These are phyloP conservation scores for Gnetum montanum DNA, from an alignment of 75 land plant genomes.

Conservation along the genomic window DNA sequence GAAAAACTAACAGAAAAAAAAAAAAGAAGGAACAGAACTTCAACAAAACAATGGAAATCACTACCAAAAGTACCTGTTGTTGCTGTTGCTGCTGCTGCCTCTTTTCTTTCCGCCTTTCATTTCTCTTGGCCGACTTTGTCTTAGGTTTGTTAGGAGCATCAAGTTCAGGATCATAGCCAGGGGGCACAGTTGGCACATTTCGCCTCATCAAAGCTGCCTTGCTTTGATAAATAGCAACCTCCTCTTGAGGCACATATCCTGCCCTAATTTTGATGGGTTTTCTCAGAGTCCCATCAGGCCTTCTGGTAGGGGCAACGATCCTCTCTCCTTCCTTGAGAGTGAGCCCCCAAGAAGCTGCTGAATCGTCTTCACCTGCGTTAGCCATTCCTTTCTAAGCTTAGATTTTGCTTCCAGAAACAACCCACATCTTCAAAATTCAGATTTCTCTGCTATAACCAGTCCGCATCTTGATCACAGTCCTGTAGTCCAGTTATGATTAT, in stretches of 20 bases:
- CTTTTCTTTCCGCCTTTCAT: constrained; percentile 93
- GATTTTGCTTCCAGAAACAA: too few species aligned
- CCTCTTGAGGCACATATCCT: constrained; percentile 92
- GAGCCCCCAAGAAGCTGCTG: not conserved
- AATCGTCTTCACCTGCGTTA: too few species aligned
- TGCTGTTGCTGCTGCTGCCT: too few species aligned
- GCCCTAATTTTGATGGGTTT: constrained; percentile 90
- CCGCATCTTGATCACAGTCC: too few species aligned
- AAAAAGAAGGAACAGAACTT: too few species aligned
- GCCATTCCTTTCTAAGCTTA: too few species aligned
- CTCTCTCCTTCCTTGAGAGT: constrained; percentile 61
- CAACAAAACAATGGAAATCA: too few species aligned
- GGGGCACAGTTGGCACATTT: constrained; percentile 41
- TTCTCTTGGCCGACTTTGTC: constrained; percentile 88
- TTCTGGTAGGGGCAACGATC: constrained; percentile 61
- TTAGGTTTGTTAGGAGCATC: constrained; percentile 71
- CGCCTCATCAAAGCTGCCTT: constrained; percentile 83
- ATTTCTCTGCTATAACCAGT: too few species aligned
- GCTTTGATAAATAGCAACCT: constrained; percentile 95
- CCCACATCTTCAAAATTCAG: too few species aligned
- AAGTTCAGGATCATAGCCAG: constrained; percentile 62
- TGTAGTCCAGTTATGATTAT: too few species aligned
- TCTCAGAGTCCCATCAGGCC: constrained; percentile 92
- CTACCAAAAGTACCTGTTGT: too few species aligned
- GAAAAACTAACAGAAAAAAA: too few species aligned